Base-by-base conservation (phyloP, 2,329 filamentous ascomycete genomes). In the Fusarium acutatum region DNA sequence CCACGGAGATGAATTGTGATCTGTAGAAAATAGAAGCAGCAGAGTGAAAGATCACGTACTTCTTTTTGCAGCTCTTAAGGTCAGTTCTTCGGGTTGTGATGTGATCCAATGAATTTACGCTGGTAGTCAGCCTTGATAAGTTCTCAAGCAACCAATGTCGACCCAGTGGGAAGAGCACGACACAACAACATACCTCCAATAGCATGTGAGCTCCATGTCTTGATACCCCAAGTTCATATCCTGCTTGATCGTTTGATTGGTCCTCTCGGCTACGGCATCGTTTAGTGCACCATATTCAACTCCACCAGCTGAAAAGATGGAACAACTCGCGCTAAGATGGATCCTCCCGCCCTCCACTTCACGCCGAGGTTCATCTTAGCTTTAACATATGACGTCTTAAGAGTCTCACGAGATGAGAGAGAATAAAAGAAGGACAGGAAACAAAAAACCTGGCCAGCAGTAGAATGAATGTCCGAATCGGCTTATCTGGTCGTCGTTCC, bases 391-490 rank as follows among this genome's bases (percentile, higher is more conserved):
- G 47, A 13, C 5, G 8, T 10, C 8, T 4, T 6, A 10, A 41
- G 9, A 15, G 0, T n/a, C 14, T 41, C 14, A 1, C 14, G 9
- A 41, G 22, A 41, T 15, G 38, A 15, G 22, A 41, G 22, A 41
- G 13, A 41, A n/a, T 4, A n/a, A n/a, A 2, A 41, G 22, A n/a
- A 10, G 14, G n/a, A 41, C 5, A 15, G 2, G 4, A 35, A 40
- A 40, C 8, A 6, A 9, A n/a, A 40, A 15, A 6, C 7, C 22
- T 15, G 13, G 7, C 13, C 14, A n/a, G 22, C 5, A 7, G 4
- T 7, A 15, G 18, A 46, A 7, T 22, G 26, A 15, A 28, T 18
- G 13, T 0, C 18, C 0, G 6, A 5, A 28, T 11, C 3, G 1
- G 26, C 18, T 22, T 28, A 22, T 47, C 44, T 28, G 4, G 44